phyloP scores from a whole-genome alignment of 148 eudicot species.

The Drosera capensis region DNA sequence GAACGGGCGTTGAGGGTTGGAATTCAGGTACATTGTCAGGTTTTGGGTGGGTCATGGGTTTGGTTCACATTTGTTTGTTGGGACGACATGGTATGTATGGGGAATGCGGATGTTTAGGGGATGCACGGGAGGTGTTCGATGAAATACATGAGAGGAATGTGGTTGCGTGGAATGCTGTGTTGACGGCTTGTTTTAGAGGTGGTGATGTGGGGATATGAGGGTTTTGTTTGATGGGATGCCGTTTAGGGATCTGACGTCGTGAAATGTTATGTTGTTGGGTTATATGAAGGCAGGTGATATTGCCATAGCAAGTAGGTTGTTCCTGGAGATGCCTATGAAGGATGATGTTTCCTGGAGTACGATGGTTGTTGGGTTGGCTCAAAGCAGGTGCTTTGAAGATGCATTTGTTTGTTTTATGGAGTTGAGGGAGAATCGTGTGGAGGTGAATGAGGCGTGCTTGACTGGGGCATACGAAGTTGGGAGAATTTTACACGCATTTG shows the following conservation, averaged over 20 bases:
- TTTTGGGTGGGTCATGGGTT: conserved; percentile 23
- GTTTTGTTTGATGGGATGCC: conserved; percentile 29
- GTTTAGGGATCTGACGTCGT: conserved; percentile 22
- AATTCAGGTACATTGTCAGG: conserved; percentile 42
- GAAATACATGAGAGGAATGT: conserved; percentile 43
- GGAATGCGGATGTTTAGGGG: conserved; percentile 29
- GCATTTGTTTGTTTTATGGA: conserved; percentile 37
- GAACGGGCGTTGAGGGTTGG: conserved; percentile 24
- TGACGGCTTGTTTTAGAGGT: conserved; percentile 42
- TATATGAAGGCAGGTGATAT: conserved; percentile 34
- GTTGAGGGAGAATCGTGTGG: conserved; percentile 18
- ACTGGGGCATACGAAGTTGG: conserved; percentile 41
- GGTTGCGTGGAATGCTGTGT: conserved; percentile 57
- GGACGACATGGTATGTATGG: conserved; percentile 52
- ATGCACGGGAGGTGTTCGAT: conserved; percentile 41
- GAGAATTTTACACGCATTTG: conserved; percentile 29
- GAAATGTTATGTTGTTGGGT: conserved; percentile 45
- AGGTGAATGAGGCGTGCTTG: conserved; percentile 45
- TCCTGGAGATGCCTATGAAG: conserved; percentile 25
- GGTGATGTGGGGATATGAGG: conserved; percentile 22
- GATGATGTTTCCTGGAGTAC: conserved; percentile 68
- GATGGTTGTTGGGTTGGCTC: conserved; percentile 38
- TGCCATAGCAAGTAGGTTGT: conserved; percentile 24
- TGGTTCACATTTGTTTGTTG: conserved; percentile 36
- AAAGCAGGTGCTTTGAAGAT: conserved; percentile 30